Evolutionary conservation across 371 early-diverging fungal species (phyloP).

Genomic region (Rhizopus arrhizus): DNA sequence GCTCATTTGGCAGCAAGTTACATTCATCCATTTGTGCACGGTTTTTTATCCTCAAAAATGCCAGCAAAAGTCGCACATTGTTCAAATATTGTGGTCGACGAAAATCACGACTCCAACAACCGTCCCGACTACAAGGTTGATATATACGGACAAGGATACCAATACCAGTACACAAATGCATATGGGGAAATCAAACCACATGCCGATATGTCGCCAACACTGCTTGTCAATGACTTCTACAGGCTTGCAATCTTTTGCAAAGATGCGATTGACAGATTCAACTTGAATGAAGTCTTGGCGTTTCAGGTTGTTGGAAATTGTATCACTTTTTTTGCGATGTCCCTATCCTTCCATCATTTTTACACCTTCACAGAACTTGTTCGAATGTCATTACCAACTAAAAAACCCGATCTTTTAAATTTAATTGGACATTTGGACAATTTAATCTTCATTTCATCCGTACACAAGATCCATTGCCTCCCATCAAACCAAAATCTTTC

Average conservation of each 20-base stretch:
- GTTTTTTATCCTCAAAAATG: constrained; percentile 17
- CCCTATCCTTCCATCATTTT: constrained; percentile 8
- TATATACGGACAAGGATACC: constrained; percentile 10
- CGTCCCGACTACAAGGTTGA: constrained; percentile 15
- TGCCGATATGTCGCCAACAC: constrained; percentile 11
- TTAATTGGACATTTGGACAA: constrained; percentile 19
- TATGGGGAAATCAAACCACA: constrained; percentile 17
- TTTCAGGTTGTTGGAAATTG: constrained; percentile 16
- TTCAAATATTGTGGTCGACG: constrained; percentile 13
- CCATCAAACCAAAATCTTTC: constrained; percentile 16
- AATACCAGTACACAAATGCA: constrained; percentile 15
- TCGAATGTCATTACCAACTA: constrained; percentile 11
- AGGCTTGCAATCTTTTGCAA: constrained; percentile 11
- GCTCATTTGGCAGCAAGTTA: constrained; percentile 31
- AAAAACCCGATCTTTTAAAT: constrained; percentile 14
- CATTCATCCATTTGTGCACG: constrained; percentile 20
- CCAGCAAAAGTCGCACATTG: constrained; percentile 12
- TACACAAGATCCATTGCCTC: constrained; percentile 15
- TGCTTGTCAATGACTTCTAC: constrained; percentile 18
- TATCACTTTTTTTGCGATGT: constrained; percentile 20
- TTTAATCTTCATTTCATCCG: constrained; percentile 11
- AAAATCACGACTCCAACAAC: constrained; percentile 10
- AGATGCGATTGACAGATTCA: constrained; percentile 17
- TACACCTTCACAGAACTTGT: constrained; percentile 16
- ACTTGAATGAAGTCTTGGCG: constrained; percentile 11